phyloP scores from a whole-genome alignment of 495 filamentous ascomycete genomes.

The Penicillium subrubescens region DNA sequence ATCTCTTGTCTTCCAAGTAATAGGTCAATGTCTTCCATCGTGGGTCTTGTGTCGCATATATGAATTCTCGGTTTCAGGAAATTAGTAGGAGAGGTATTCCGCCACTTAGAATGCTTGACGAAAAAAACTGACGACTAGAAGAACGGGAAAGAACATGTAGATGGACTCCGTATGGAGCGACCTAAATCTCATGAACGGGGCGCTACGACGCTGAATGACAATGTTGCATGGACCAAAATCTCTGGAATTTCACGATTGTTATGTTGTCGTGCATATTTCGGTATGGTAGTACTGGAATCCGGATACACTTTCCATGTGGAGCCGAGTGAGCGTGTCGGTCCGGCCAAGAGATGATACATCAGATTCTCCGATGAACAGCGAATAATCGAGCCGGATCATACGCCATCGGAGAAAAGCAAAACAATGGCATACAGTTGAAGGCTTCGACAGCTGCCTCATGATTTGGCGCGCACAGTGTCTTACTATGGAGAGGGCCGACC shows the following conservation, averaged over 20 bases:
- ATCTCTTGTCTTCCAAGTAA: not conserved
- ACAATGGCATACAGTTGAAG: not conserved
- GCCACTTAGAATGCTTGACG: conserved; percentile 10
- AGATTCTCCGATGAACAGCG: conserved; percentile 1
- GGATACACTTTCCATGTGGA: conserved; percentile 18
- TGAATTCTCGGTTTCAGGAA: conserved; percentile 1
- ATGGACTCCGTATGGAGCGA: too few species aligned
- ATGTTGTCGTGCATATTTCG: conserved; percentile 26
- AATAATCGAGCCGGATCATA: conserved; percentile 6
- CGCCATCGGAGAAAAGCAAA: conserved; percentile 9
- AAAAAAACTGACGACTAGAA: not conserved
- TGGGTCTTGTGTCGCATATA: conserved; percentile 7
- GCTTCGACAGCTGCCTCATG: not conserved
- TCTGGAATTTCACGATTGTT: conserved; percentile 15
- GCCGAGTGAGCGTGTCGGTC: not conserved
- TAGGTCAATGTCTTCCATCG: not conserved
- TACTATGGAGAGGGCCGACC: not conserved
- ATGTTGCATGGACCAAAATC: conserved; percentile 17
- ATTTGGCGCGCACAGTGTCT: not conserved
- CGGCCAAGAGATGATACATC: conserved; percentile 20
- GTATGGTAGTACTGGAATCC: conserved; percentile 7
- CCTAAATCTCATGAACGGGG: not conserved
- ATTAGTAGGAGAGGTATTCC: not conserved
- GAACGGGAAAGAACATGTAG: not conserved
- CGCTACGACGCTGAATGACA: not conserved